Evolutionary conservation across 2,329 filamentous ascomycete genomes (phyloP).

Genomic region (Alternaria angustiovoidea): DNA sequence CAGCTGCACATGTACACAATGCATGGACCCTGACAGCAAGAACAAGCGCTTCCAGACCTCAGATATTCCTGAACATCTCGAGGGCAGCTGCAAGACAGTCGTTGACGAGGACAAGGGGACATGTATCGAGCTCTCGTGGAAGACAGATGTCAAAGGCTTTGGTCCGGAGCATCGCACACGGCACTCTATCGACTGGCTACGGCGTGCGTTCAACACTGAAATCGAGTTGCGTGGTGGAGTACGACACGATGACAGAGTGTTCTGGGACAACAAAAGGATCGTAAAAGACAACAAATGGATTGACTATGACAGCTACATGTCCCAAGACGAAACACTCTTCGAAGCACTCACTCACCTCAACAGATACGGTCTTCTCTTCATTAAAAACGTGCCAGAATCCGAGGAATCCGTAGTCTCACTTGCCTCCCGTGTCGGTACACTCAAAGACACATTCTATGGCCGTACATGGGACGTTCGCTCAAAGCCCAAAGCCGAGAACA

Average conservation of each 20-base stretch:
- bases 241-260: slow-evolving; percentile 51
- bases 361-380: slow-evolving; percentile 76
- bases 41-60: slow-evolving; percentile 72
- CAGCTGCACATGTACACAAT: slow-evolving; percentile 64
- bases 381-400: slow-evolving; percentile 75
- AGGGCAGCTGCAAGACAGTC: slow-evolving; percentile 46
- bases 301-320: slow-evolving; percentile 76
- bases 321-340: slow-evolving; percentile 64
- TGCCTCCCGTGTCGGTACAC: slow-evolving; percentile 74
- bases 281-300: slow-evolving; percentile 64
- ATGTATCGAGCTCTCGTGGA: slow-evolving; percentile 68
- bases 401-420: slow-evolving; percentile 72
- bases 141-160: slow-evolving; percentile 61
- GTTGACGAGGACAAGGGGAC: slow-evolving; percentile 52
- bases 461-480: slow-evolving; percentile 88
- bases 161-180: slow-evolving; percentile 53
- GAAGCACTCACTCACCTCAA: slow-evolving; percentile 69
- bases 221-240: slow-evolving; percentile 40
- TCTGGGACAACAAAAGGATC: slow-evolving; percentile 59
- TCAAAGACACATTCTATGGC: slow-evolving; percentile 92
- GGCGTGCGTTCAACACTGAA: slow-evolving; percentile 42
- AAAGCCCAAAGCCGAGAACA: slow-evolving; percentile 84
- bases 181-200: slow-evolving; percentile 47
- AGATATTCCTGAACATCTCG: slow-evolving; percentile 64
- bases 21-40: slow-evolving; percentile 65